phyloP scores from a whole-genome alignment of 371 early-diverging fungal species.

The Lichtheimia ornata region DNA sequence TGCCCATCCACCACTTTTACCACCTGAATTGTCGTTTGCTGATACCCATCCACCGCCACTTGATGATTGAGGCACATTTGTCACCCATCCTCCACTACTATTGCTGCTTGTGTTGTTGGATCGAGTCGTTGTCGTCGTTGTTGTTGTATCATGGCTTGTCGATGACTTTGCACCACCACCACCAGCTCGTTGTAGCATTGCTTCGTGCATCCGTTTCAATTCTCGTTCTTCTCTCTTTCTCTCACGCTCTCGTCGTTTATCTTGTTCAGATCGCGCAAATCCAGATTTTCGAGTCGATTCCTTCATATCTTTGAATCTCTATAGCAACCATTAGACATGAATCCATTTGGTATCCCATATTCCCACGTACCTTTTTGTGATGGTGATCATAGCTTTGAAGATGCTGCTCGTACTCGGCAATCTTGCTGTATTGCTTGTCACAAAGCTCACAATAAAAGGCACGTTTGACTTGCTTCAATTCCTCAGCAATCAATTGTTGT shows the following conservation, averaged over 20 bases:
- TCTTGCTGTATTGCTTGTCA: slow-evolving; percentile 77
- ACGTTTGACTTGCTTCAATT: slow-evolving; percentile 63
- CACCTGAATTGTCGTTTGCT: no score
- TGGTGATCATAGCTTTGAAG: slow-evolving; percentile 80
- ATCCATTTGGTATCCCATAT: neutral
- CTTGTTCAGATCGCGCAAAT: slow-evolving; percentile 34
- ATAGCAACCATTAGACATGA: neutral
- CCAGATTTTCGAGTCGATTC: slow-evolving; percentile 49
- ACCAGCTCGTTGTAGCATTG: slow-evolving; percentile 53
- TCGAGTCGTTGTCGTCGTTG: slow-evolving; percentile 9
- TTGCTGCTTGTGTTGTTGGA: slow-evolving; percentile 2
- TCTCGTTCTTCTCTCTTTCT: slow-evolving; percentile 70
- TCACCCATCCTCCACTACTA: slow-evolving; percentile 12
- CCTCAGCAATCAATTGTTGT: slow-evolving; percentile 52
- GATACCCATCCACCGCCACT: no score
- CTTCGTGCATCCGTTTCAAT: slow-evolving; percentile 66
- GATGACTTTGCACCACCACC: slow-evolving; percentile 2
- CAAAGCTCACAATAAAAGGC: slow-evolving; percentile 80
- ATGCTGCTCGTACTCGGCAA: slow-evolving; percentile 77
- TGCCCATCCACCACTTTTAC: slow-evolving; percentile 3
- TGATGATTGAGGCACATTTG: no score
- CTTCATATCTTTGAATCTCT: slow-evolving; percentile 83
- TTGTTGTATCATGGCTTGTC: slow-evolving; percentile 5
- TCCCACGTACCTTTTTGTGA: slow-evolving; percentile 60
- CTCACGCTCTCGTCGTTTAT: slow-evolving; percentile 66